A percentile compares a stretch with the other conserved stretches of the same genome.
These are phyloP conservation scores for Xylariales sp. DNA, from an alignment of 2,329 filamentous ascomycete species.

Conservation along the genomic window DNA sequence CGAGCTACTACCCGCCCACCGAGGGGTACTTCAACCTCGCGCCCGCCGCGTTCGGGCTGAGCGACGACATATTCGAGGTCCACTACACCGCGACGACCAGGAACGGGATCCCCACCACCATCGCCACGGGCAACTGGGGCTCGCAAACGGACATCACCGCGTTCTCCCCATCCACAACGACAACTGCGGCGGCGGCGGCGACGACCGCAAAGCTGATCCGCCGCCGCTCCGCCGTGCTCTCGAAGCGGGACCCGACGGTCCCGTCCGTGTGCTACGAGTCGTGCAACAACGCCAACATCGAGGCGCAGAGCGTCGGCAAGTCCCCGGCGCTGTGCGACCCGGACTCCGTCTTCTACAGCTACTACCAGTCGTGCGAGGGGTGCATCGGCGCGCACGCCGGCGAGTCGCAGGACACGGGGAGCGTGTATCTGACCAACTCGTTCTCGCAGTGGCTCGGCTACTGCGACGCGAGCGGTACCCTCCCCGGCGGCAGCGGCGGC, in stretches of 20 bases:
- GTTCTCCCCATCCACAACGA: conserved; percentile 49
- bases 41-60: conserved; percentile 70
- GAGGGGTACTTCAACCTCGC: conserved; percentile 74
- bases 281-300: conserved; percentile 64
- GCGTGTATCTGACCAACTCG: conserved; percentile 51
- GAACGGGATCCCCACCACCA: conserved; percentile 52
- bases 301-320: conserved; percentile 63
- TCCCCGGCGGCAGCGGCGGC: conserved; percentile 11
- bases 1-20: conserved; percentile 63
- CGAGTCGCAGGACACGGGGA: conserved; percentile 45
- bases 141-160: conserved; percentile 62
- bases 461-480: conserved; percentile 51
- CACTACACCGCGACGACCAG: conserved; percentile 53
- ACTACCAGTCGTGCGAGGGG: conserved; percentile 53
- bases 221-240: conserved; percentile 35
- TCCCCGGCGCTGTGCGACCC: conserved; percentile 56
- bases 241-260: conserved; percentile 55
- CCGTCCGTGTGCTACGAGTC: conserved; percentile 63
- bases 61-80: conserved; percentile 69
- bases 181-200: background rate
- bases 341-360: conserved; percentile 56
- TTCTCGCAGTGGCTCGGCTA: conserved; percentile 61
- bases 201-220: conserved; percentile 8
- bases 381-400: conserved; percentile 55
- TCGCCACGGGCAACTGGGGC: conserved; percentile 66